Percentiles rank a stretch among this genome's conserved stretches.
These are phyloP conservation scores for Ottelia alismoides DNA, from an alignment of 106 monocot genomes.

Conservation along the genomic window DNA sequence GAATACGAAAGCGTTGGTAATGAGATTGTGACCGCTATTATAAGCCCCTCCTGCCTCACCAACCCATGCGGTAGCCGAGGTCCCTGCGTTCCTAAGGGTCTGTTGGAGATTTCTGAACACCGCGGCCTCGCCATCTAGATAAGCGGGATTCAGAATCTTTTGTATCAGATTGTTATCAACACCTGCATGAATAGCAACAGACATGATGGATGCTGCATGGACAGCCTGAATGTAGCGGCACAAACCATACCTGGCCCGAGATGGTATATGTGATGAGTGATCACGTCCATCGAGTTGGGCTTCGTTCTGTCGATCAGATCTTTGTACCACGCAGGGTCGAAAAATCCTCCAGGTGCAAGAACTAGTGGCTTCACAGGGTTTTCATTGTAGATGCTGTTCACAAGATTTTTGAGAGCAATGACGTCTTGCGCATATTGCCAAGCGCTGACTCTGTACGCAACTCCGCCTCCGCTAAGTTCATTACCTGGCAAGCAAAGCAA, in stretches of 20 bases:
- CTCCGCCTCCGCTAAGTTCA: slow-evolving; percentile 78
- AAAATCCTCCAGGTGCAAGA: slow-evolving; percentile 75
- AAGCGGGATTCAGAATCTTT: slow-evolving; percentile 66
- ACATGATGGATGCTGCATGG: neutral
- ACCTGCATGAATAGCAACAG: slow-evolving; percentile 23
- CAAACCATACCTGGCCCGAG: slow-evolving; percentile 66
- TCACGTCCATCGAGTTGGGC: slow-evolving; percentile 51
- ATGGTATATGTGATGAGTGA: slow-evolving; percentile 96
- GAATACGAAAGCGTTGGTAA: slow-evolving; percentile 69
- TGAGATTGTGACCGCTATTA: slow-evolving; percentile 67
- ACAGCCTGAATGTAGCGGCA: neutral
- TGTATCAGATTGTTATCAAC: slow-evolving; percentile 56
- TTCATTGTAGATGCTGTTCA: slow-evolving; percentile 40
- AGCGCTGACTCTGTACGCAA: slow-evolving; percentile 50
- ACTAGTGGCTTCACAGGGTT: slow-evolving; percentile 42
- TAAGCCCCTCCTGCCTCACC: slow-evolving; percentile 91
- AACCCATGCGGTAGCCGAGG: slow-evolving; percentile 65
- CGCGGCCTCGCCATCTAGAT: slow-evolving; percentile 44
- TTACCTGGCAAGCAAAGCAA: slow-evolving; percentile 37
- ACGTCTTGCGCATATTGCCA: slow-evolving; percentile 62
- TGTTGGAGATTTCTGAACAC: slow-evolving; percentile 49
- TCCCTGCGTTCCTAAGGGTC: slow-evolving; percentile 32
- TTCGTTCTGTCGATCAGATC: slow-evolving; percentile 48
- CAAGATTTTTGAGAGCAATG: slow-evolving; percentile 35
- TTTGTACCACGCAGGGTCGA: slow-evolving; percentile 57